Conservation (phyloP, 2,329 filamentous ascomycete species). For the Ceratocystis huliohia region DNA sequence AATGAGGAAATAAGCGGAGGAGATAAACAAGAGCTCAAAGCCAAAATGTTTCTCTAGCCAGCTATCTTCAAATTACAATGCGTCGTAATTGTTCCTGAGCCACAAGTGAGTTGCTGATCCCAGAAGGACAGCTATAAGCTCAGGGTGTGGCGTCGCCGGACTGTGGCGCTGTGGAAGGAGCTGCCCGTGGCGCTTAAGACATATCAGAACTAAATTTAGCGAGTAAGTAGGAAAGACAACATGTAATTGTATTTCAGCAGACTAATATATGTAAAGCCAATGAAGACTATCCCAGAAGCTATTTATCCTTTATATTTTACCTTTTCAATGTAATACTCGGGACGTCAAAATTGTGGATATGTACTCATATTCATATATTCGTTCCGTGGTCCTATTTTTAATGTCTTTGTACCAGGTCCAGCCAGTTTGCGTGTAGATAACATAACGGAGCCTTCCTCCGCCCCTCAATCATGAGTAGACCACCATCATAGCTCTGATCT, state of each 20-base stretch:
- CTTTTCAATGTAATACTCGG: neutral
- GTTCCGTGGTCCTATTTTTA: neutral
- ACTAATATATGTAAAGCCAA: neutral
- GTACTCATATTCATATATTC: constrained; percentile 6
- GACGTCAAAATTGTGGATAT: neutral
- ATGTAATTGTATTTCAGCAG: neutral
- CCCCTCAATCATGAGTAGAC: neutral
- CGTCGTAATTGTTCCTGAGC: neutral
- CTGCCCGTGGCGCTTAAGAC: neutral
- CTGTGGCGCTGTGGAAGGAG: neutral
- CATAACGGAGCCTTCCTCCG: neutral
- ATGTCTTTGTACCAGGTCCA: neutral
- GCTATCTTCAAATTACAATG: neutral
- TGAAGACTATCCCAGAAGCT: too few species aligned
- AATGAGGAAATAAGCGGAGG: neutral
- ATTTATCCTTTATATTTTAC: too few species aligned
- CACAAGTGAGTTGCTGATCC: neutral
- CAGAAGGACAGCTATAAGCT: constrained; percentile 16
- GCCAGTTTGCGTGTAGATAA: neutral
- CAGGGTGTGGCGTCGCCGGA: neutral
- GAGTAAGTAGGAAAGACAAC: neutral
- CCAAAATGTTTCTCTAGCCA: constrained; percentile 2
- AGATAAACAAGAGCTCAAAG: constrained; percentile 3
- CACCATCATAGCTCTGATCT: neutral
- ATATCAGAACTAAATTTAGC: too few species aligned